Conservation (phyloP, 352 stramenopile genomes). For the Pythium apleroticum region DNA sequence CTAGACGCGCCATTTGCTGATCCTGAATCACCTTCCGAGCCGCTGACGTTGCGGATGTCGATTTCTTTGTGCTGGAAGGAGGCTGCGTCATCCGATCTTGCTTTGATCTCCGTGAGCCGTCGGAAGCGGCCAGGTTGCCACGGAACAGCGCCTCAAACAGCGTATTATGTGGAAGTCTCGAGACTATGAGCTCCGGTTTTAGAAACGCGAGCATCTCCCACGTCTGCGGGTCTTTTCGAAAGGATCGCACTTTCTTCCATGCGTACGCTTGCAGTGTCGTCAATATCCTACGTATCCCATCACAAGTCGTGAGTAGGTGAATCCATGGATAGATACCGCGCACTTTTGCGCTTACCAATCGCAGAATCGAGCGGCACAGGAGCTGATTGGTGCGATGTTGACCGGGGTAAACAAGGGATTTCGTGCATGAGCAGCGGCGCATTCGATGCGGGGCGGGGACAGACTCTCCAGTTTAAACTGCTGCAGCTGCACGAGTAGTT, state of each 20-base stretch:
- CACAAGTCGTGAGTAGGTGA: background rate
- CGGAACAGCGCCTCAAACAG: slow-evolving; percentile 17
- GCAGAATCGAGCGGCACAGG: slow-evolving; percentile 86
- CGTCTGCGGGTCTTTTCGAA: slow-evolving; percentile 46
- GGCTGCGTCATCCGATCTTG: background rate
- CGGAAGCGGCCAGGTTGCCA: background rate
- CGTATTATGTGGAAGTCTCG: background rate
- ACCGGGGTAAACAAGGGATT: slow-evolving; percentile 68
- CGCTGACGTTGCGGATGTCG: slow-evolving; percentile 20
- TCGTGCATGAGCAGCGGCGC: slow-evolving; percentile 45
- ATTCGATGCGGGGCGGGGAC: slow-evolving; percentile 31
- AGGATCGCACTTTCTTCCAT: slow-evolving; percentile 45
- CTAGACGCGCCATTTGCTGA: slow-evolving; percentile 74
- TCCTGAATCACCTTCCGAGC: slow-evolving; percentile 58
- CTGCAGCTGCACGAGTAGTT: slow-evolving; percentile 49
- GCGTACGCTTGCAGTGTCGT: slow-evolving; percentile 65
- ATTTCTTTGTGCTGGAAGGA: slow-evolving; percentile 18
- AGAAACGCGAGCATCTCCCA: slow-evolving; percentile 48
- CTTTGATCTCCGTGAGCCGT: background rate
- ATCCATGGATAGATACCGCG: background rate
- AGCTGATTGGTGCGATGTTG: slow-evolving; percentile 79
- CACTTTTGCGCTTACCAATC: slow-evolving; percentile 65
- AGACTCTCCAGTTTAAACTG: slow-evolving; percentile 47
- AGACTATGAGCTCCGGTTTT: slow-evolving; percentile 40
- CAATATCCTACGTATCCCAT: slow-evolving; percentile 38